Conservation (phyloP, 495 filamentous ascomycete species). For the Oidiodendron maius region DNA sequence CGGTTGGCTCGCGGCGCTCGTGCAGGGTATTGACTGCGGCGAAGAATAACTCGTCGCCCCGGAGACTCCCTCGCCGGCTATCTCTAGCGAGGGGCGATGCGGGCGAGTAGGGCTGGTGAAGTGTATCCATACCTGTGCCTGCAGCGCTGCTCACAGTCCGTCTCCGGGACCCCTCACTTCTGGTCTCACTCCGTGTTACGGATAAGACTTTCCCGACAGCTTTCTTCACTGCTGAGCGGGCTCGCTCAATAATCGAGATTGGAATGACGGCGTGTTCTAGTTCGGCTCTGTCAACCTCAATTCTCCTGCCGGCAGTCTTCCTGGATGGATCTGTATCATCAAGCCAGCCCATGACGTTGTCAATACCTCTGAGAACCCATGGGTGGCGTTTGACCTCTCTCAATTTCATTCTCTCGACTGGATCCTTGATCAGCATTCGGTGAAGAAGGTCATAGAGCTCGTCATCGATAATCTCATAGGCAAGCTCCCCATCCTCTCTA, state of each 20-base stretch:
- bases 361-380: conserved; percentile 84
- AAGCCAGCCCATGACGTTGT: conserved; percentile 72
- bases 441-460: conserved; percentile 75
- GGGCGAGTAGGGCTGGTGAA: conserved; percentile 11
- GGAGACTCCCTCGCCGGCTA: conserved; percentile 60
- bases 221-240: conserved; percentile 63
- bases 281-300: conserved; percentile 87
- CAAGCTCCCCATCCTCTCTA: conserved; percentile 59
- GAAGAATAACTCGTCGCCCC: conserved; percentile 64
- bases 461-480: conserved; percentile 81
- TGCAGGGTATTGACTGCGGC: conserved; percentile 38
- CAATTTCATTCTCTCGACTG: conserved; percentile 76
- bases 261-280: conserved; percentile 86
- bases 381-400: conserved; percentile 92
- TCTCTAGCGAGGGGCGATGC: conserved; percentile 36
- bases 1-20: conserved; percentile 16
- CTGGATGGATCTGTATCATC: conserved; percentile 87
- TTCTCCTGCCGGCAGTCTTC: conserved; percentile 77
- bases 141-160: conserved; percentile 54
- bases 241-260: conserved; percentile 76
- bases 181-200: conserved; percentile 43
- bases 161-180: conserved; percentile 45
- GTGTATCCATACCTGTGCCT: conserved; percentile 39
- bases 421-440: conserved; percentile 83
- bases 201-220: conserved; percentile 55